Evolutionary conservation across 768 basidiomycete species (phyloP), one percentile per base, ranked within the genome.

Genomic region (Mycena vulgaris): DNA sequence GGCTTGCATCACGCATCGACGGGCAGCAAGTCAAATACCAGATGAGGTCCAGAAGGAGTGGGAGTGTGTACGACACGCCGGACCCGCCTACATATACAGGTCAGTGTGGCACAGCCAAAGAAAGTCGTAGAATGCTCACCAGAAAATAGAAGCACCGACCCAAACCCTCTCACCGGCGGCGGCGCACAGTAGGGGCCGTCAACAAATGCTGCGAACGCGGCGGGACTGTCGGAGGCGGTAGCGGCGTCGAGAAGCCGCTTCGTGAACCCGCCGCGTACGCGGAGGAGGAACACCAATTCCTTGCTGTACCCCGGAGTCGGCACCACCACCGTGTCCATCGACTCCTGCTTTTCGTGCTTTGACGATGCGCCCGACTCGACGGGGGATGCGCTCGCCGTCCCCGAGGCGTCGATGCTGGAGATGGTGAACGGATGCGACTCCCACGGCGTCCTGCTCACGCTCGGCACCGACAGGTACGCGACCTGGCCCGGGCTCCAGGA

Each of bases 381-480:
- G 68, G 51, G 21, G 30, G 51, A 25, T 48, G 53, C 14, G 42
- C 51, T 52, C 3, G 5, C 16, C 51, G 19, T n/a, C 16, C 25
- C 25, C 47, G 16, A 25, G 49, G 53, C 19, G 14, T 76, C 74
- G 53, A 83, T 80, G 13, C 80, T 87, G 8, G 88, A 81, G 63
- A 91, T 90, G 0, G 90, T 89, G 78, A 92, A 91, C 2, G 90
- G 90, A 68, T 91, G 90, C 0, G 87, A 78, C 76, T 91, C 87
- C 33, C 86, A 83, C 7, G 86, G 85, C 30, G 83, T 75, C 0
- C 61, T 57, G 16, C 87, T 87, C 8, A 89, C 80, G 1, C 80
- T 73, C 5, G 89, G 89, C 72, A 90, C 79, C 13, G 80, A 83
- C 25, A 91, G 79, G 71, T 85, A 90, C 0, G 83, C 86, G 39